These are phyloP conservation scores for Penicillium herquei DNA, from an alignment of 495 filamentous ascomycete genomes.

Conservation along the genomic window DNA sequence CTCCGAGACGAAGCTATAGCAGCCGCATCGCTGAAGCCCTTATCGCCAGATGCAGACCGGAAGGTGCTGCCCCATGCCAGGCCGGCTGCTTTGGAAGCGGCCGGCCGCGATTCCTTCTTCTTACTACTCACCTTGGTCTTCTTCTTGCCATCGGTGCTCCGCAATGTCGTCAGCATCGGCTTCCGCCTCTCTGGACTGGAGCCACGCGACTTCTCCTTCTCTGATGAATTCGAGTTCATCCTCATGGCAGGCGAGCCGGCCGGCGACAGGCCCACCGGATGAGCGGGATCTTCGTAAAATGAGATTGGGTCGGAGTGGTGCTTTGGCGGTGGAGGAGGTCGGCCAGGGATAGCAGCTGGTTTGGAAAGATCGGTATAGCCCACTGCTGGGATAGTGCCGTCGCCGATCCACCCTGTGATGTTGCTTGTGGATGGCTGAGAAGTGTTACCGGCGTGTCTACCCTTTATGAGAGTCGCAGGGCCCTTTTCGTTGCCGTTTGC, in stretches of 20 bases:
- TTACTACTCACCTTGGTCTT: conserved; percentile 36
- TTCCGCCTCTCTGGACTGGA: conserved; percentile 71
- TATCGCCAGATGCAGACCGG: conserved; percentile 31
- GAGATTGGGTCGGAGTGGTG: conserved; percentile 49
- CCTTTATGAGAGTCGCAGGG: conserved; percentile 18
- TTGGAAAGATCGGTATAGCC: conserved; percentile 74
- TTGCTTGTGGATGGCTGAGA: conserved; percentile 18
- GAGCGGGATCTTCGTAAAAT: conserved; percentile 14
- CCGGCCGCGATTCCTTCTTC: conserved; percentile 41
- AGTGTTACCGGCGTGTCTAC: conserved; percentile 8
- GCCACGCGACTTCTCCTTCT: conserved; percentile 56
- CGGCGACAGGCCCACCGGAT: conserved; percentile 4
- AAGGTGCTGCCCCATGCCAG: conserved; percentile 73
- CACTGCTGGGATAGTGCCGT: conserved; percentile 76
- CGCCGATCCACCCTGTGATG: conserved; percentile 65
- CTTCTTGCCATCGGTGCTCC: conserved; percentile 61
- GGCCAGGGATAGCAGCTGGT: conserved; percentile 62
- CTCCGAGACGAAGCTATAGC: conserved; percentile 32
- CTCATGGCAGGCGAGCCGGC: conserved; percentile 32
- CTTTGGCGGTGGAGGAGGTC: conserved; percentile 51
- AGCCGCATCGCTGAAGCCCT: conserved; percentile 35
- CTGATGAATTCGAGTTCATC: conserved; percentile 38
- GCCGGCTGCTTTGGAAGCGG: conserved; percentile 82
- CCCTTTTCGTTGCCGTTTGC: conserved; percentile 26
- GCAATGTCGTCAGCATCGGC: conserved; percentile 80